Percentiles rank a stretch among this genome's conserved stretches.
Evolutionary conservation across 1,284 basidiomycete species (phyloP).

Genomic region (Hemileia vastatrix): DNA sequence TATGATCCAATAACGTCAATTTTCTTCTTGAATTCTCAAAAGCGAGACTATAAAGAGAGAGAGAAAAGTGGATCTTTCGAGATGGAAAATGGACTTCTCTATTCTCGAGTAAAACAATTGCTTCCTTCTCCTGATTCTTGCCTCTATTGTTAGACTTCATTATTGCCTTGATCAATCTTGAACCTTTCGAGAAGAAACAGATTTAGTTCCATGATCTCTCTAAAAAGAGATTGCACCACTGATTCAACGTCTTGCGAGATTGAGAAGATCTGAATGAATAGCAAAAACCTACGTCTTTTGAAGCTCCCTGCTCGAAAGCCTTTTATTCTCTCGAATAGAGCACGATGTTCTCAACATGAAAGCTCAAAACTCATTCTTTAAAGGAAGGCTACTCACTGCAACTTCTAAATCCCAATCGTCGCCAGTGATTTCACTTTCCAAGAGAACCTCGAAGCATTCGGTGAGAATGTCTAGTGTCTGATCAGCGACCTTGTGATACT

Average conservation of each 20-base stretch:
- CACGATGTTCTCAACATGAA: background rate
- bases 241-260: background rate
- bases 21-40: no score
- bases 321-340: background rate
- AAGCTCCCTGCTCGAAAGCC: slow-evolving; percentile 15
- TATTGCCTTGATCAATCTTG: no score
- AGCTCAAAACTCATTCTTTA: background rate
- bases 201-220: no score
- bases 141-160: no score
- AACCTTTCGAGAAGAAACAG: no score
- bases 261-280: slow-evolving; percentile 4
- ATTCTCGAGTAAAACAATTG: no score
- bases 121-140: no score
- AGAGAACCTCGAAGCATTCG: slow-evolving; percentile 64
- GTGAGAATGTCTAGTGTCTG: slow-evolving; percentile 70
- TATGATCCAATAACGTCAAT: no score
- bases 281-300: background rate
- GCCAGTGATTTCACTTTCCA: slow-evolving; percentile 53
- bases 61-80: no score
- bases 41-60: no score
- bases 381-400: slow-evolving; percentile 55
- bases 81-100: no score
- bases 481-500: slow-evolving; percentile 71
- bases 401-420: slow-evolving; percentile 81
- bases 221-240: background rate